Base-by-base conservation (phyloP, 768 basidiomycete genomes). In the Leucosporidium creatinivorum region DNA sequence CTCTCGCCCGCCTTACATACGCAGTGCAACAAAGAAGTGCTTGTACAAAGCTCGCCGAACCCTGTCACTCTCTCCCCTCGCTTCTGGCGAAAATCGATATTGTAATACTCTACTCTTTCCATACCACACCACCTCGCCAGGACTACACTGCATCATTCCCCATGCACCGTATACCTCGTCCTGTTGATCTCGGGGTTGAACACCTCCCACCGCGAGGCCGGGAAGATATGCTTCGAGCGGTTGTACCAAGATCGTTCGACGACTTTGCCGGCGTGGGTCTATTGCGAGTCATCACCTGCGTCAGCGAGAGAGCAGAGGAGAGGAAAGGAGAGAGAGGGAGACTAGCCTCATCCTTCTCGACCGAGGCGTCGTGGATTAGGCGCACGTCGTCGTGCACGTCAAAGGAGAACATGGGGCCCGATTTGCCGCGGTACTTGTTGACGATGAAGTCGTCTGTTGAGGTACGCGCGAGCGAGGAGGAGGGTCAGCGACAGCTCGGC, bases 341-440 rank as follows among this genome's bases (percentile, higher is more conserved):
- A 72, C 79, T 44, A 23, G 89, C 93, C 78, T 99, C 96, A 73
- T 99, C 93, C 79, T 98, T 98, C 79, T 99, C 96, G 73, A 87
- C 85, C 1, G 93, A 91, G 3, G 94, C 96, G 76, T 99, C 96
- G 28, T 90, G 87, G 26, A 97, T 82, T 70, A 99, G 79, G 23
- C 96, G 89, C 6, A 99, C 90, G 77, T 99, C 96, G 76, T 99
- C 96, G 77, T 99, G 96, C 9, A 98, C 96, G 78, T 99, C 96
- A 76, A 99, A 99, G 78, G 89, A 96, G 81, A 99, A 99, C 63
- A 99, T 80, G 8, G 96, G 96, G 0, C 96, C 96, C 0, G 93
- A 96, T 79, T 99, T 99, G 31, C 96, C 96, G 28, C 96, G 86
- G 12, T 93, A 93, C 80, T 96, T 97, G 83, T 98, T 98, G 74